Conservation (phyloP, 129 eudicot genomes). For the Escallonia rubra region DNA sequence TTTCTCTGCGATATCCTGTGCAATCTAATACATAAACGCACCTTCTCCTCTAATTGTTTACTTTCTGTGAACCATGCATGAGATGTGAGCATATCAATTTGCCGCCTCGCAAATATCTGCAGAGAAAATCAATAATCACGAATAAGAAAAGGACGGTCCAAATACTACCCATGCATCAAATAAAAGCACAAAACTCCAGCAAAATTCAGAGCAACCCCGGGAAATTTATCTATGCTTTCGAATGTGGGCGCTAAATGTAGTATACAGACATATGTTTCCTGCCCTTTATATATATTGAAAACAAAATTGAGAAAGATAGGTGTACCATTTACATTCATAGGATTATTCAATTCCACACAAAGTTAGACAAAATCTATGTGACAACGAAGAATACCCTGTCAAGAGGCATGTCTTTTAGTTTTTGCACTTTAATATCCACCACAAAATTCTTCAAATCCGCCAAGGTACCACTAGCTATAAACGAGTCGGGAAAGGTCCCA, state of each 20-base stretch:
- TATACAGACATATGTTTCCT: too few relatives aligned
- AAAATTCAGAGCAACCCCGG: too few relatives aligned
- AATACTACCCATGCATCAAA: background rate
- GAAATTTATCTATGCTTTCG: too few relatives aligned
- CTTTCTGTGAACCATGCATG: conserved; percentile 66
- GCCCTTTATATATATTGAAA: too few relatives aligned
- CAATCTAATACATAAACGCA: background rate
- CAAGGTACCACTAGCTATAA: conserved; percentile 54
- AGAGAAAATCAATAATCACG: background rate
- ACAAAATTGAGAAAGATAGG: too few relatives aligned
- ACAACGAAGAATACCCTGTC: conserved; percentile 48
- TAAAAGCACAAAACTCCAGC: too few relatives aligned
- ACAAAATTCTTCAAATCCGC: conserved; percentile 50
- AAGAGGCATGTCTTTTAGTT: conserved; percentile 52
- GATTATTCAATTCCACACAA: too few relatives aligned
- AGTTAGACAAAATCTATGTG: too few relatives aligned
- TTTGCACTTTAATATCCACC: conserved; percentile 45
- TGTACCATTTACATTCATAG: too few relatives aligned
- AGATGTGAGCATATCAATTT: conserved; percentile 62
- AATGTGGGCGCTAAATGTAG: too few relatives aligned
- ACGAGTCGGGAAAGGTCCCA: conserved; percentile 54
- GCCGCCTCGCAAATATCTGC: conserved; percentile 73
- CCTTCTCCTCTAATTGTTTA: conserved; percentile 72
- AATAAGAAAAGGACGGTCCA: background rate
- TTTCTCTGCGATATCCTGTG: too few relatives aligned